Conservation (phyloP, 768 basidiomycete genomes). For the Hericium erinaceus region DNA sequence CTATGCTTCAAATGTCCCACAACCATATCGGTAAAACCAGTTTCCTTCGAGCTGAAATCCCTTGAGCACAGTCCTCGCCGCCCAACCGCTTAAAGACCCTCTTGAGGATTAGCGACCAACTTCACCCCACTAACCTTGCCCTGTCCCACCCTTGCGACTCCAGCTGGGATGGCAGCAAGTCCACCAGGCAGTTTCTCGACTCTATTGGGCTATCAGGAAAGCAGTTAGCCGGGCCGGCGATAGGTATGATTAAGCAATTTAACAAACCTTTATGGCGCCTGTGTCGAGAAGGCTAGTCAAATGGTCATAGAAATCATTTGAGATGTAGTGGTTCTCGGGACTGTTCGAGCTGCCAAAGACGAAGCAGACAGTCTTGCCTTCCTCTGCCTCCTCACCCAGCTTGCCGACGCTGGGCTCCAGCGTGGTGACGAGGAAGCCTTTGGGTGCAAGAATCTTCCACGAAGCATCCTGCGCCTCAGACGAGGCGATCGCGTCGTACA, state of each 20-base stretch:
- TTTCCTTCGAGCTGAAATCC: too few relatives aligned
- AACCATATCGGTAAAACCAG: too few relatives aligned
- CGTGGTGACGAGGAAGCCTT: slow-evolving; percentile 8
- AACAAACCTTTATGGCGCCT: slow-evolving; percentile 7
- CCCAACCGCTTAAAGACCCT: not conserved
- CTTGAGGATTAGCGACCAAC: slow-evolving; percentile 12
- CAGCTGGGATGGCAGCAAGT: slow-evolving; percentile 15
- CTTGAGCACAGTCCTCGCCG: too few relatives aligned
- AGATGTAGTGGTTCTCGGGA: not conserved
- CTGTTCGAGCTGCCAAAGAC: not conserved
- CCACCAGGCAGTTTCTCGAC: slow-evolving; percentile 17
- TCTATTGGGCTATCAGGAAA: slow-evolving; percentile 9
- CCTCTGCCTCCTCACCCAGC: not conserved
- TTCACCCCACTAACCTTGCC: slow-evolving; percentile 19
- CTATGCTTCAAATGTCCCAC: too few relatives aligned
- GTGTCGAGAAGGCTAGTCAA: slow-evolving; percentile 1
- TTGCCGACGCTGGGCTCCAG: not conserved
- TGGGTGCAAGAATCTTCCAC: slow-evolving; percentile 8
- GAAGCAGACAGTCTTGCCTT: not conserved
- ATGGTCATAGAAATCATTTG: not conserved
- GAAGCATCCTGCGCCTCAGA: slow-evolving; percentile 7
- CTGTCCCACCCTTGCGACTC: slow-evolving; percentile 9
- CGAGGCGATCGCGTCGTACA: slow-evolving; percentile 13
- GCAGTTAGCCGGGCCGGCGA: slow-evolving; percentile 6
- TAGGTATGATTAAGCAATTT: not conserved